These are phyloP conservation scores for Xylariaceae sp. DNA, from an alignment of 2,329 filamentous ascomycete genomes.

Conservation along the genomic window DNA sequence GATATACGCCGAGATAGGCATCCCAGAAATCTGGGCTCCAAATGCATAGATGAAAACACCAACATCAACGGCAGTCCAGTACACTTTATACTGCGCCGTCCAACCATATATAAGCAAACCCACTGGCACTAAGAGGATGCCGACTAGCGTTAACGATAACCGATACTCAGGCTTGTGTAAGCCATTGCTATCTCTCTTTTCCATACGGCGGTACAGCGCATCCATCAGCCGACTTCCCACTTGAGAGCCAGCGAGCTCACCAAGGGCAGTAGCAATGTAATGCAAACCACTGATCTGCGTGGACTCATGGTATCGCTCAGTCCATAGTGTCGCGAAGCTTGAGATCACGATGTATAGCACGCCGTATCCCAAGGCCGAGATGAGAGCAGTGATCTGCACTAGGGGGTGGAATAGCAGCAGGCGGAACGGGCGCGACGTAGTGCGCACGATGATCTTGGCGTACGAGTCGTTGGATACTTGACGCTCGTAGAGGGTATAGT, in stretches of 20 bases:
- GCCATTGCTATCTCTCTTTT: slow-evolving; percentile 3
- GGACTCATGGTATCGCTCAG: slow-evolving; percentile 48
- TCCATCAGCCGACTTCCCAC: slow-evolving; percentile 43
- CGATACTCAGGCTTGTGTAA: slow-evolving; percentile 53
- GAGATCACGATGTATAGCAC: slow-evolving; percentile 61
- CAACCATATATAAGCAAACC: slow-evolving; percentile 43
- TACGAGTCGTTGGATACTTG: slow-evolving; percentile 29
- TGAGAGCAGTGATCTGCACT: slow-evolving; percentile 51
- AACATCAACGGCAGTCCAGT: slow-evolving; percentile 38
- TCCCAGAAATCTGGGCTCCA: slow-evolving; percentile 30
- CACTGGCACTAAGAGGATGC: slow-evolving; percentile 39
- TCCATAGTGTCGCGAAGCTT: slow-evolving; percentile 59
- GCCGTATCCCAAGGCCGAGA: slow-evolving; percentile 58
- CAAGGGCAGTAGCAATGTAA: slow-evolving; percentile 59
- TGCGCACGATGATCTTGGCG: slow-evolving; percentile 25
- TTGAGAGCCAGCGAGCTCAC: slow-evolving; percentile 56
- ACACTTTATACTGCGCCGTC: slow-evolving; percentile 34
- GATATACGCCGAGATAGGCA: slow-evolving; percentile 36
- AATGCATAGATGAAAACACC: slow-evolving; percentile 33
- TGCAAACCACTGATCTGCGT: slow-evolving; percentile 59
- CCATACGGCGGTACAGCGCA: slow-evolving; percentile 29
- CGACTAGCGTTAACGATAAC: slow-evolving; percentile 54
- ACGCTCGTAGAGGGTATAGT: slow-evolving; percentile 36
- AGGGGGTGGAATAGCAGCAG: slow-evolving; percentile 57
- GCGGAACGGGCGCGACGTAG: slow-evolving; percentile 51